Evolutionary conservation across 306 rosid genomes (phyloP).

Genomic region (Trifolium dubium): DNA sequence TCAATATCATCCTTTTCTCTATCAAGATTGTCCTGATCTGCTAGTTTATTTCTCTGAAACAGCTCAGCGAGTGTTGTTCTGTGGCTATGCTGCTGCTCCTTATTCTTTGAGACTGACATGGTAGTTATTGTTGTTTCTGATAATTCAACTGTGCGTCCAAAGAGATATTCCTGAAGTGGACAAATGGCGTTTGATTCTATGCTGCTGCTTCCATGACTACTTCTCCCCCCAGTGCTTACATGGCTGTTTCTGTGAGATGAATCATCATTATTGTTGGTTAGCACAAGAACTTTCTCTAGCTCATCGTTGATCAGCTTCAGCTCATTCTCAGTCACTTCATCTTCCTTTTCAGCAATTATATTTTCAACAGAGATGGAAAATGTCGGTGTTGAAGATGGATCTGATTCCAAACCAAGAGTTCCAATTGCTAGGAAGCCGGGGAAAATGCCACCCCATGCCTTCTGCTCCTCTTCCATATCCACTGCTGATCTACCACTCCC

Average conservation of each 20-base stretch:
- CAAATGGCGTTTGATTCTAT: constrained; percentile 29
- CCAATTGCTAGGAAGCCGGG: constrained; percentile 92
- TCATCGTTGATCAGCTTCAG: constrained; percentile 74
- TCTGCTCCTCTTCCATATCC: not conserved
- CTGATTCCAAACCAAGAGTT: constrained; percentile 63
- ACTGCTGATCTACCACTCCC: not conserved
- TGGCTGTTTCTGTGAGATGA: constrained; percentile 77
- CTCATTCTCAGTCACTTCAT: constrained; percentile 77
- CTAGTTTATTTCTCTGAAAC: constrained; percentile 71
- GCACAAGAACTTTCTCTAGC: constrained; percentile 73
- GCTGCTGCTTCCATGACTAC: constrained; percentile 54
- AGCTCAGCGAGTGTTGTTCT: constrained; percentile 87
- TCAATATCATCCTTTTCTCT: constrained; percentile 47
- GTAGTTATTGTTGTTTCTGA: constrained; percentile 60
- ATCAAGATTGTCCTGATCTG: constrained; percentile 36
- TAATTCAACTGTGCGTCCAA: constrained; percentile 74
- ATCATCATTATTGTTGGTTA: not conserved
- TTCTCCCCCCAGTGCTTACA: constrained; percentile 56
- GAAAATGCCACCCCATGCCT: constrained; percentile 4
- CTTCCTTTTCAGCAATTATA: constrained; percentile 80
- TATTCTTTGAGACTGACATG: constrained; percentile 38
- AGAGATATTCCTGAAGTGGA: constrained; percentile 85
- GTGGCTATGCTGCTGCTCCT: constrained; percentile 78
- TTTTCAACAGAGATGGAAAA: constrained; percentile 68
- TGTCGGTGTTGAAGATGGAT: constrained; percentile 76